Base-by-base conservation (phyloP, 371 early-diverging fungal species). In the Neoconidiobolus thromboides region DNA sequence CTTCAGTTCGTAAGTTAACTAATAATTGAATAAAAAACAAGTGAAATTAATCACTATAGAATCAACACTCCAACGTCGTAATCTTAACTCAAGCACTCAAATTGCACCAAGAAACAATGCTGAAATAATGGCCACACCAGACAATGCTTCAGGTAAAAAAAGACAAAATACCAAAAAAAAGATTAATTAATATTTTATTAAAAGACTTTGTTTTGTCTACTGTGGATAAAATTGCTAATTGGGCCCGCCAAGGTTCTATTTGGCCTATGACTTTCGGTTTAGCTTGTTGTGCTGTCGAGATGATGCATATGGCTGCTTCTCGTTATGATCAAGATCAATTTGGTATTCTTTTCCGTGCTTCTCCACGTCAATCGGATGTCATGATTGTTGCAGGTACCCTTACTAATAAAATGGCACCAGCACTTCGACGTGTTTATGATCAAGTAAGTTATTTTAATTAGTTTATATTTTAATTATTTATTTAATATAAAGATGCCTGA, bases 261-360 rank as follows among this genome's bases (percentile, higher is more conserved):
- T 96, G 94, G 94, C 95, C 94, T 61, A 87, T 94, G 88, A 96
- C 97, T 26, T 96, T 96, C 74, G 97, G 97, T 69, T 78, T 96
- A 58, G 96, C 96, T 0, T 96, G 97, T 75, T 96, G 97, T 71
- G 97, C 96, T 68, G 75, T 87, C 61, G 91, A 89, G 76, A 89
- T 89, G 89, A 94, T 93, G 96, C 96, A 96, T 76, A 94, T 93
- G 85, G 93, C 96, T 47, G 87, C 93, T 42, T 82, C 92, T 48
- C 84, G 96, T 63, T 96, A 96, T 69, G 96, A 96, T 77, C 96
- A 94, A 81, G 96, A 96, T 79, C 89, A 96, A 68, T 71, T 91
- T 61, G 95, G 96, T 72, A 91, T 96, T 71, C 88, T 96, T 58
- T 96, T 94, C 77, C 87, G 97, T 74, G 97, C 97, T 38, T 84